Conservation (phyloP, 1,284 basidiomycete species). For the Cutaneotrichosporon curvatum region DNA sequence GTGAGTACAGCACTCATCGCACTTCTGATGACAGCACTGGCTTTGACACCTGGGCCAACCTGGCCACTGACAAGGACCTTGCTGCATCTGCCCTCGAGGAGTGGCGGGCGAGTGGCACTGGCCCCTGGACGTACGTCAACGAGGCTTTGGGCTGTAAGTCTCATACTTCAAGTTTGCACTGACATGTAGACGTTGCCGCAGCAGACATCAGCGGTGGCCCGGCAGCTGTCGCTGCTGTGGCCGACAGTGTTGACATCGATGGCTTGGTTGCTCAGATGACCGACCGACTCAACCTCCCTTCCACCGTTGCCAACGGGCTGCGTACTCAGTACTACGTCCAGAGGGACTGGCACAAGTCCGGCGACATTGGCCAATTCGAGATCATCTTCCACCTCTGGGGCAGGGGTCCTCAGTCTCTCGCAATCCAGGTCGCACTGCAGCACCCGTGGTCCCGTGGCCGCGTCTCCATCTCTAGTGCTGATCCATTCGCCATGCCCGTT, state of each 20-base stretch:
- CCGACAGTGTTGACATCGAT: conserved; percentile 57
- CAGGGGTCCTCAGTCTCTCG: conserved; percentile 14
- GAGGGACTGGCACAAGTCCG: conserved; percentile 27
- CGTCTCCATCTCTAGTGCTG: conserved; percentile 52
- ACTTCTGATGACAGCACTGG: conserved; percentile 17
- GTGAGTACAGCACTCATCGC: neutral
- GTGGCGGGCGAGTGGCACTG: conserved; percentile 28
- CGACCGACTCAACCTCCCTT: conserved; percentile 32
- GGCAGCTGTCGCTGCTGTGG: conserved; percentile 47
- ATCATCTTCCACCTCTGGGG: conserved; percentile 43
- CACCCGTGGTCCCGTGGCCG: conserved; percentile 46
- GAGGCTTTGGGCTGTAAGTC: conserved; percentile 43
- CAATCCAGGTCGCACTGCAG: conserved; percentile 38
- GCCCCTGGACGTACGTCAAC: conserved; percentile 45
- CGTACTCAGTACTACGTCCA: conserved; percentile 34
- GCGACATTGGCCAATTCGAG: conserved; percentile 40
- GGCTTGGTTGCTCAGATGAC: conserved; percentile 57
- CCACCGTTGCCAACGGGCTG: conserved; percentile 35
- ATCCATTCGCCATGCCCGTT: conserved; percentile 53
- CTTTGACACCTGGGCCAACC: conserved; percentile 34
- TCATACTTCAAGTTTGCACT: neutral
- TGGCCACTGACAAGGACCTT: conserved; percentile 26
- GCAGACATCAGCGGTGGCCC: conserved; percentile 47
- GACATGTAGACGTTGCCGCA: conserved; percentile 19
- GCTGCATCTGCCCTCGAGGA: conserved; percentile 22